Evolutionary conservation across 2,329 filamentous ascomycete species (phyloP).

Genomic region (Lachnellula hyalina): DNA sequence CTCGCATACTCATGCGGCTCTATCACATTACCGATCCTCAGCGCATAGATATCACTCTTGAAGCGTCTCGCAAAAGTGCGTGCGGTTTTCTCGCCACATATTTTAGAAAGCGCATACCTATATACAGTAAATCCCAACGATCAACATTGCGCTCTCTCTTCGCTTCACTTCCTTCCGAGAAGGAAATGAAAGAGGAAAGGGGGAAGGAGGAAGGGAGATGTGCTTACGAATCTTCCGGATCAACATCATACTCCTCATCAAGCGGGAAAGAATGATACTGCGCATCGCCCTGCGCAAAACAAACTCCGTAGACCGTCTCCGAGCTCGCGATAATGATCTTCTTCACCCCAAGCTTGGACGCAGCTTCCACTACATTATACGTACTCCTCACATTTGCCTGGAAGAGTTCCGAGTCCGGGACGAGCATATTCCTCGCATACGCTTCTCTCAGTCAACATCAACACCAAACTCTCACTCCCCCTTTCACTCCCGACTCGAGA

Average conservation of each 20-base stretch:
- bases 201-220: neutral
- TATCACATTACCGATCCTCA: constrained; percentile 57
- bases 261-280: constrained; percentile 54
- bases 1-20: constrained; percentile 54
- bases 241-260: constrained; percentile 51
- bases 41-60: constrained; percentile 51
- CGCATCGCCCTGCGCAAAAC: constrained; percentile 52
- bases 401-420: constrained; percentile 56
- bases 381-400: constrained; percentile 48
- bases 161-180: neutral
- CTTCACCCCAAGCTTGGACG: constrained; percentile 54
- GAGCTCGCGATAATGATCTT: constrained; percentile 57
- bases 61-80: constrained; percentile 51
- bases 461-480: no score
- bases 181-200: no score
- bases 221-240: constrained; percentile 39
- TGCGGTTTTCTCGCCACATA: constrained; percentile 53
- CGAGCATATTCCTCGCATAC: constrained; percentile 54
- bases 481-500: no score
- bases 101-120: constrained; percentile 53
- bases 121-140: no score
- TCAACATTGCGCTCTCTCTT: no score
- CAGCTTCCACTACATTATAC: constrained; percentile 60
- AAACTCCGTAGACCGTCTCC: constrained; percentile 57
- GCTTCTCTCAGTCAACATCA: constrained; percentile 28